Percentiles rank a stretch among this genome's conserved stretches.
Evolutionary conservation across 176 grass and related monocot genomes (phyloP).

Genomic region (Alloteropsis semialata): DNA sequence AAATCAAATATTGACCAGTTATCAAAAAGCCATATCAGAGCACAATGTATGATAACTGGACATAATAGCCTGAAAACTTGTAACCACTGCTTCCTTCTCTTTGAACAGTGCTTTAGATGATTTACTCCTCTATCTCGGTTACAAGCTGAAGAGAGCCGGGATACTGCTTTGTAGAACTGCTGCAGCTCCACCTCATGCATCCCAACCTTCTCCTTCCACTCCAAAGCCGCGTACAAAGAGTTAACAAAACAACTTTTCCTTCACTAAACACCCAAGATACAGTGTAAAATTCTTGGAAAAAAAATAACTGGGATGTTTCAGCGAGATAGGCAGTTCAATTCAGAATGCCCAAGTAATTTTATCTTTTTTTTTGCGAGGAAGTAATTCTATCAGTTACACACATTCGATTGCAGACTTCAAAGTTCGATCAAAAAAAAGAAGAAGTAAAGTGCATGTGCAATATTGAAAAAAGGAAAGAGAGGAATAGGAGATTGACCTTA

Average conservation of each 20-base stretch:
- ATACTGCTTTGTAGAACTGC: slow-evolving; percentile 87
- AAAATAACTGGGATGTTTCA: neutral
- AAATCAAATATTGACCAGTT: neutral
- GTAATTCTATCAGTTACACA: neutral
- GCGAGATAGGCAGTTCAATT: neutral
- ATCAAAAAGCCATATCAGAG: neutral
- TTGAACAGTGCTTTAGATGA: slow-evolving; percentile 55
- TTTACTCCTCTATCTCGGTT: slow-evolving; percentile 66
- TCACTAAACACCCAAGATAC: slow-evolving; percentile 4
- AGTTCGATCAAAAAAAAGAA: neutral
- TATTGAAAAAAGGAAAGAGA: neutral
- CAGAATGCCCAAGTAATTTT: neutral
- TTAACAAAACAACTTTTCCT: neutral
- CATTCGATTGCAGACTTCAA: slow-evolving; percentile 1
- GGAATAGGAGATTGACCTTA: slow-evolving; percentile 24
- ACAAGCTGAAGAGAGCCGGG: slow-evolving; percentile 73
- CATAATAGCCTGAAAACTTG: slow-evolving; percentile 5
- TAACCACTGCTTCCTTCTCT: slow-evolving; percentile 67
- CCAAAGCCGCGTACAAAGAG: slow-evolving; percentile 54
- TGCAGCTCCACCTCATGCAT: slow-evolving; percentile 79
- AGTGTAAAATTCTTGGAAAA: too few species aligned
- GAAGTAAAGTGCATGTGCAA: neutral
- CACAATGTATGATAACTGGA: neutral
- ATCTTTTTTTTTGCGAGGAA: too few species aligned
- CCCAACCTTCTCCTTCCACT: slow-evolving; percentile 96